phyloP scores from a whole-genome alignment of 148 eudicot genomes.

The Linanthus parryae region DNA sequence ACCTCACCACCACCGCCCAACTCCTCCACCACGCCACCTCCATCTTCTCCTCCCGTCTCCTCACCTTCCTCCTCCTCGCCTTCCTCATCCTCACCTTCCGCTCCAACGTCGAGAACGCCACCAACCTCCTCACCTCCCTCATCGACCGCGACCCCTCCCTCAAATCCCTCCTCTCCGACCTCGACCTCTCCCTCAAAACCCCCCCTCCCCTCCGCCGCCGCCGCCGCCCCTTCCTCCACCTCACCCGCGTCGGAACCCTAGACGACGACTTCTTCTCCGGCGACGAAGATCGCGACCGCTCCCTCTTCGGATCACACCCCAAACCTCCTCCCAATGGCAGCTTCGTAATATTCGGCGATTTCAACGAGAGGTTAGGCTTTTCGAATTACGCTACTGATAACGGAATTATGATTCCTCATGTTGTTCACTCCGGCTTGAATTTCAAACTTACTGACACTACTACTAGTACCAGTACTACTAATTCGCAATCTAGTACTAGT shows the following conservation, averaged over 20 bases:
- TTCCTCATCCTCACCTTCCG: conserved; percentile 72
- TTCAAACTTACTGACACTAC: conserved; percentile 11
- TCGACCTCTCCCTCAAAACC: conserved; percentile 10
- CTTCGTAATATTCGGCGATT: conserved; percentile 19
- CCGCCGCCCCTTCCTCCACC: conserved; percentile 66
- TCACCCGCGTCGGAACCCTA: conserved; percentile 76
- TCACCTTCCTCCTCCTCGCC: conserved; percentile 48
- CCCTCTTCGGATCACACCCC: conserved; percentile 22
- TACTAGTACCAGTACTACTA: not conserved
- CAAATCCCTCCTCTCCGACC: conserved; percentile 54
- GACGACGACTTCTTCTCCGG: conserved; percentile 89
- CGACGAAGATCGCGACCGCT: conserved; percentile 42
- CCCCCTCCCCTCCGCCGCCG: conserved; percentile 33
- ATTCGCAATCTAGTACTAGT: too few relatives aligned
- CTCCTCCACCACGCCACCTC: conserved; percentile 34
- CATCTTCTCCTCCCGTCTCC: conserved; percentile 39
- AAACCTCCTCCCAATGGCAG: conserved; percentile 27
- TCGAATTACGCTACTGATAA: conserved; percentile 26
- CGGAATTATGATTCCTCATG: conserved; percentile 25
- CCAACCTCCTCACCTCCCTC: conserved; percentile 49
- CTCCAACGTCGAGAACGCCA: conserved; percentile 52
- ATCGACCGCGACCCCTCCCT: conserved; percentile 67
- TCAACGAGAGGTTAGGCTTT: conserved; percentile 32
- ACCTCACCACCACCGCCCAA: conserved; percentile 33
- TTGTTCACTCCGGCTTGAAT: conserved; percentile 24